Evolutionary conservation across 257 asterid species (phyloP), one percentile per base, ranked within the genome.

Genomic region (Cordia subcordata): DNA sequence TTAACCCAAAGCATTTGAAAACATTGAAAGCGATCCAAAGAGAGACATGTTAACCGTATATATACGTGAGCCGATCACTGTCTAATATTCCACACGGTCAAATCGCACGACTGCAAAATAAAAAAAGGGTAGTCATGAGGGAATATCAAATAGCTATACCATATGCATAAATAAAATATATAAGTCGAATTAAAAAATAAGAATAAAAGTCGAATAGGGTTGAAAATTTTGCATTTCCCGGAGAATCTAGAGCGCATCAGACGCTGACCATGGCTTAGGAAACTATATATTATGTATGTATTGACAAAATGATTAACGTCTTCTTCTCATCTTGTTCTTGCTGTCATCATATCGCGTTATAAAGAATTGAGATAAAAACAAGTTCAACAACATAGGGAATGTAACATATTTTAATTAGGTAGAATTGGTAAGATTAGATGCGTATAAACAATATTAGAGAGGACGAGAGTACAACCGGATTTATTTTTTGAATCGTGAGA

Each of bases 201-300:
- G n/a, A n/a, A n/a, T n/a, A n/a, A 1, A 27, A 27, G 6, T 27
- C 35, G 35, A 27, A 27, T 27, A 6, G 35, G 35, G 35, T 27
- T 27, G 35, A 27, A 27, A 27, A 27, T 1, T 27, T 2, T 71
- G 74, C 83, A 65, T 72, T 82, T 82, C 84, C 84, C 91, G 84
- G 85, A 75, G 89, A 75, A 82, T 82, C 89, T 82, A 85, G 92
- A 87, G 92, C 96, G 96, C 82, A 87, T 87, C 86, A 81, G 87
- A 77, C 94, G 96, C 96, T 85, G 94, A 85, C 94, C 91, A 19
- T 62, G 38, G 56, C 75, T 19, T 61, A 55, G 67, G 53, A 56
- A 75, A 46, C 19, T 49, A 76, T 65, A n/a, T n/a, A n/a, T n/a
- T n/a, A n/a, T n/a, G n/a, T n/a, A n/a, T n/a, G n/a, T n/a, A n/a